Evolutionary conservation across 2,329 filamentous ascomycete genomes (phyloP).

Genomic region (Stemphylium vesicarium): DNA sequence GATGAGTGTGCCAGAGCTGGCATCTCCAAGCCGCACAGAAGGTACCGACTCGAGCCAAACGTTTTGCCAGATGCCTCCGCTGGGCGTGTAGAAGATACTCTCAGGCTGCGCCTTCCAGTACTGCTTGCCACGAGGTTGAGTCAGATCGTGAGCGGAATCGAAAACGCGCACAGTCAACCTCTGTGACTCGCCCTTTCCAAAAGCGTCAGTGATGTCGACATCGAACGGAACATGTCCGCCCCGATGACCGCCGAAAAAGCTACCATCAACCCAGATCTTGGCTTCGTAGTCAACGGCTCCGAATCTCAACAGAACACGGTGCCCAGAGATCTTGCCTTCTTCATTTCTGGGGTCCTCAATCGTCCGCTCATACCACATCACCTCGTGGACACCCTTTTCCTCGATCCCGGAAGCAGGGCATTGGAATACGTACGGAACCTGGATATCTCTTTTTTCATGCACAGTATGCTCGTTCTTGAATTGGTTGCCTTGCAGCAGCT

Average conservation of each 20-base stretch:
- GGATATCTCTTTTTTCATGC: constrained; percentile 60
- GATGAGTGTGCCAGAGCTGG: constrained; percentile 65
- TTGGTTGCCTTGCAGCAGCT: constrained; percentile 56
- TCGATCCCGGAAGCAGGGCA: constrained; percentile 67
- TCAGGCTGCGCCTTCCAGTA: constrained; percentile 68
- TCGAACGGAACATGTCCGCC: constrained; percentile 66
- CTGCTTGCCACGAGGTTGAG: constrained; percentile 72
- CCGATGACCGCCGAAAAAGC: constrained; percentile 60
- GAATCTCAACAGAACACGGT: constrained; percentile 60
- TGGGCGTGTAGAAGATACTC: constrained; percentile 66
- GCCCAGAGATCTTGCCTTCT: constrained; percentile 50
- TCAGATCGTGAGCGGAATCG: constrained; percentile 69
- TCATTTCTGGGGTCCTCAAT: constrained; percentile 59
- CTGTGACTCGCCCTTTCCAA: constrained; percentile 24
- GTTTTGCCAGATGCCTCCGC: constrained; percentile 64
- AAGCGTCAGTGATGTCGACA: constrained; percentile 63
- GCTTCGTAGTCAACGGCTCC: constrained; percentile 69
- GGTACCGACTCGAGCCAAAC: constrained; percentile 66
- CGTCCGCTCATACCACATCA: constrained; percentile 68
- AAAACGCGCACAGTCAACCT: constrained; percentile 63
- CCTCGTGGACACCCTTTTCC: constrained; percentile 67
- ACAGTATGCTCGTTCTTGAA: constrained; percentile 40
- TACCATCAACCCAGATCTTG: constrained; percentile 63
- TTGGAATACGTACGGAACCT: constrained; percentile 71
- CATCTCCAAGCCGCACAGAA: constrained; percentile 59